phyloP scores from a whole-genome alignment of 495 filamentous ascomycete genomes.

The Massariosphaeria phaeospora region DNA sequence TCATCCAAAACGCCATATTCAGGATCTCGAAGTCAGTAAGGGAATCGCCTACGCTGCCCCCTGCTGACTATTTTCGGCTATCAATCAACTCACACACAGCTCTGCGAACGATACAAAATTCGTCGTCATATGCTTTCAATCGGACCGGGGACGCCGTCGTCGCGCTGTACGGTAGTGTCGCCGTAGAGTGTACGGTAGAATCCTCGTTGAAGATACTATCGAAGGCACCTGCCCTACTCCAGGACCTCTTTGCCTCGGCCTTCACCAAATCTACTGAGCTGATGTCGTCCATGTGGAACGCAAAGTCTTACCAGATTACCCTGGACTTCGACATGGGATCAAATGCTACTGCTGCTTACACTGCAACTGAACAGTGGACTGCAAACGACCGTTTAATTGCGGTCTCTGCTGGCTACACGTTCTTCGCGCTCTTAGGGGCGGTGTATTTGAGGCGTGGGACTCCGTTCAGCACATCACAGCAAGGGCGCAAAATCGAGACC shows the following conservation, averaged over 20 bases:
- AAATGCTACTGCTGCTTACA: conserved; percentile 16
- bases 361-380: conserved; percentile 55
- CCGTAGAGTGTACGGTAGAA: neutral
- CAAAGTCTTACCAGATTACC: conserved; percentile 32
- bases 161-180: conserved; percentile 8
- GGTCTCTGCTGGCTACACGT: conserved; percentile 72
- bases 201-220: neutral
- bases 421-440: conserved; percentile 66
- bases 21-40: conserved; percentile 22
- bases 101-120: conserved; percentile 32
- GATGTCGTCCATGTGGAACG: conserved; percentile 11
- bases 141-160: conserved; percentile 10
- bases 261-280: neutral
- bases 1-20: conserved; percentile 26
- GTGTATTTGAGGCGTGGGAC: conserved; percentile 69
- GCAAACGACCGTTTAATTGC: conserved; percentile 72
- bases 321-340: conserved; percentile 16
- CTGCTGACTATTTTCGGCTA: conserved; percentile 29
- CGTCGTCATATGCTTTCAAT: conserved; percentile 24
- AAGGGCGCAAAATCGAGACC: conserved; percentile 68
- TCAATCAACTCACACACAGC: conserved; percentile 34
- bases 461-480: conserved; percentile 58
- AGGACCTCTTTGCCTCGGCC: neutral
- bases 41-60: conserved; percentile 10
- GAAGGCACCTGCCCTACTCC: conserved; percentile 3